phyloP scores from a whole-genome alignment of 2,329 filamentous ascomycete species.

The Fusarium sp. region DNA sequence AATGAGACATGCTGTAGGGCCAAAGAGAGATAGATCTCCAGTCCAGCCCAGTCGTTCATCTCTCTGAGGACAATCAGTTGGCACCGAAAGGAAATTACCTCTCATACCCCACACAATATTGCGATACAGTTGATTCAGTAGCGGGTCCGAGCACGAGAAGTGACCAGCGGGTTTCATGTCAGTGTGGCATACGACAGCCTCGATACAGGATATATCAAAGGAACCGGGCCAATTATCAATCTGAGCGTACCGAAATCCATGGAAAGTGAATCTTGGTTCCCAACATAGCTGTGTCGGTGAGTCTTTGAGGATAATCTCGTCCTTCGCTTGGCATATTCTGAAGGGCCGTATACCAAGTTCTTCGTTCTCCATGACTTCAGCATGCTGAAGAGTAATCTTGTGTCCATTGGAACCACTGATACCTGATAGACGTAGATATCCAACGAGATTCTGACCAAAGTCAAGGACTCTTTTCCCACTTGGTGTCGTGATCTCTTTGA shows the following conservation, averaged over 20 bases:
- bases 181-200: slow-evolving; percentile 54
- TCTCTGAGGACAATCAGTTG: slow-evolving; percentile 65
- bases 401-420: slow-evolving; percentile 50
- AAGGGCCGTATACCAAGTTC: slow-evolving; percentile 49
- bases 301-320: slow-evolving; percentile 5
- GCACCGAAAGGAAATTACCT: slow-evolving; percentile 65
- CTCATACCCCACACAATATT: slow-evolving; percentile 65
- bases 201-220: slow-evolving; percentile 19
- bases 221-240: slow-evolving; percentile 52
- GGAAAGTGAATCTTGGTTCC: slow-evolving; percentile 61
- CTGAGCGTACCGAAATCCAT: slow-evolving; percentile 64
- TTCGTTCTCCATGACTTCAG: slow-evolving; percentile 63
- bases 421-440: slow-evolving; percentile 53
- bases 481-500: slow-evolving; percentile 42
- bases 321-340: slow-evolving; percentile 22
- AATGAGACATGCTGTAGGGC: slow-evolving; percentile 59
- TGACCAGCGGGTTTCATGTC: slow-evolving; percentile 60
- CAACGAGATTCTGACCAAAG: slow-evolving; percentile 68
- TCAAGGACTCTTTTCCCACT: slow-evolving; percentile 60
- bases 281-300: slow-evolving; percentile 45
- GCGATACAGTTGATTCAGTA: slow-evolving; percentile 62
- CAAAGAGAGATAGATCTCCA: slow-evolving; percentile 60
- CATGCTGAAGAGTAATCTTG: slow-evolving; percentile 58
- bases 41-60: slow-evolving; percentile 64
- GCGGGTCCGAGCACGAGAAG: slow-evolving; percentile 60